Evolutionary conservation across 352 stramenopile species (phyloP).

Genomic region (Pseudoperonospora humuli): DNA sequence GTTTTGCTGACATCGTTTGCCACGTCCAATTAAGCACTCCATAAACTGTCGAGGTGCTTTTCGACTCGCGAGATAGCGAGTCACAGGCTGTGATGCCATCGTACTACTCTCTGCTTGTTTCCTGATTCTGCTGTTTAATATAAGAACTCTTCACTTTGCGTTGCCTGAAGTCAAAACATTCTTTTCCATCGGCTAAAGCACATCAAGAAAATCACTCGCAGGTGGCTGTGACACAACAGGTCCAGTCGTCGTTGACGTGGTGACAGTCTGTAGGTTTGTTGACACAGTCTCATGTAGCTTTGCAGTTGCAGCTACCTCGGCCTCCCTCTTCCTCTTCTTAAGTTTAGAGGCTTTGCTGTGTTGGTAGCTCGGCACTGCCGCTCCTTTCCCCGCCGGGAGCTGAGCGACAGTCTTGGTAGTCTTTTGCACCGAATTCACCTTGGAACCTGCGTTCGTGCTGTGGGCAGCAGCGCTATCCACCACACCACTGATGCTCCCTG

Average conservation of each 20-base stretch:
- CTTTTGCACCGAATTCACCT: conserved; percentile 17
- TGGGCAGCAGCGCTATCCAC: conserved; percentile 6
- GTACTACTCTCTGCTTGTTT: conserved; percentile 17
- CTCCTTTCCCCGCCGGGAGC: conserved; percentile 16
- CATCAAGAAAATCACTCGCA: conserved; percentile 49
- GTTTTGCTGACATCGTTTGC: conserved; percentile 49
- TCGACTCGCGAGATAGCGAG: background rate
- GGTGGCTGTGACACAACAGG: conserved; percentile 2
- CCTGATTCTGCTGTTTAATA: conserved; percentile 28
- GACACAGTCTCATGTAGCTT: conserved; percentile 12
- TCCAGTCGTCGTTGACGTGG: background rate
- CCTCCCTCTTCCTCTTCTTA: conserved; percentile 50
- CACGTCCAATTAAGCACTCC: conserved; percentile 9
- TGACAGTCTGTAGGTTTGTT: conserved; percentile 5
- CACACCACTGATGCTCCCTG: conserved; percentile 4
- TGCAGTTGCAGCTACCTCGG: background rate
- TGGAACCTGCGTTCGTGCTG: conserved; percentile 5
- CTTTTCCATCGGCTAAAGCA: conserved; percentile 28
- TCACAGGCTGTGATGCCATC: conserved; percentile 9
- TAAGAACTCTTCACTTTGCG: conserved; percentile 10
- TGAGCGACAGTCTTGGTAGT: conserved; percentile 11
- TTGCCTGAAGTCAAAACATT: background rate
- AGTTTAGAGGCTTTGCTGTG: conserved; percentile 33
- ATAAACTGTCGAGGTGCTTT: background rate
- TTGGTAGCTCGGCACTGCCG: conserved; percentile 16